phyloP scores from a whole-genome alignment of 208 protist species.

The Trypanosoma scelopori region DNA sequence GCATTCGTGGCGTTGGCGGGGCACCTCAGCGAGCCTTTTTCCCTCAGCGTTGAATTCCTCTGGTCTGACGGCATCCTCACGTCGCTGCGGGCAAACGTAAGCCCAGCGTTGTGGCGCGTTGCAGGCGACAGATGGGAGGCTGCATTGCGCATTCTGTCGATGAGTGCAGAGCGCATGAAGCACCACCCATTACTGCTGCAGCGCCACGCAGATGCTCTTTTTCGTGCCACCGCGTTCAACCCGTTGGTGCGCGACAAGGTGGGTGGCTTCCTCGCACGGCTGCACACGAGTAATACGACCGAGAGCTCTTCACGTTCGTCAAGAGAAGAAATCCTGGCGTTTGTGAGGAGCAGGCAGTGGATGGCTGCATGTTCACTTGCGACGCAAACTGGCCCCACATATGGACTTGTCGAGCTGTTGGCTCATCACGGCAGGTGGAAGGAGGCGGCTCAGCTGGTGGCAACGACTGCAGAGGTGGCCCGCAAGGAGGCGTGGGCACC shows the following conservation, averaged over 20 bases:
- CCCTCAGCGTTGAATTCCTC: conserved; percentile 13
- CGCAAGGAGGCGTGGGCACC: conserved; percentile 4
- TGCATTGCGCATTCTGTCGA: conserved; percentile 6
- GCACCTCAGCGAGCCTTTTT: neutral
- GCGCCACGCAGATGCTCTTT: conserved; percentile 4
- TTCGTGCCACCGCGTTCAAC: neutral
- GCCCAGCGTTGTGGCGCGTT: neutral
- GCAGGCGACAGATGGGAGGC: conserved; percentile 9
- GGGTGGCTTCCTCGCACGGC: neutral
- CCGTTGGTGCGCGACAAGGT: neutral
- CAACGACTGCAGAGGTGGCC: neutral
- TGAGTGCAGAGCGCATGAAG: conserved; percentile 10
- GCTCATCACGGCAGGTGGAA: conserved; percentile 17
- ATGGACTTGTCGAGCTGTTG: conserved; percentile 8
- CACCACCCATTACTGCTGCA: conserved; percentile 1
- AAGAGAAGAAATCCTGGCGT: neutral
- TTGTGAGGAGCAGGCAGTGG: conserved; percentile 11
- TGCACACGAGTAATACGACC: neutral
- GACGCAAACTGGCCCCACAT: neutral
- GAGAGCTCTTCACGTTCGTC: neutral
- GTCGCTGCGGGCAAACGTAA: conserved; percentile 16
- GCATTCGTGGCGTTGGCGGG: conserved; percentile 13
- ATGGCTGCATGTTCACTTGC: conserved; percentile 8
- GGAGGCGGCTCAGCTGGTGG: conserved; percentile 13
- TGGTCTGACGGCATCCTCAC: conserved; percentile 19